Conservation (phyloP, 306 rosid species). For the Vicia sativa region DNA sequence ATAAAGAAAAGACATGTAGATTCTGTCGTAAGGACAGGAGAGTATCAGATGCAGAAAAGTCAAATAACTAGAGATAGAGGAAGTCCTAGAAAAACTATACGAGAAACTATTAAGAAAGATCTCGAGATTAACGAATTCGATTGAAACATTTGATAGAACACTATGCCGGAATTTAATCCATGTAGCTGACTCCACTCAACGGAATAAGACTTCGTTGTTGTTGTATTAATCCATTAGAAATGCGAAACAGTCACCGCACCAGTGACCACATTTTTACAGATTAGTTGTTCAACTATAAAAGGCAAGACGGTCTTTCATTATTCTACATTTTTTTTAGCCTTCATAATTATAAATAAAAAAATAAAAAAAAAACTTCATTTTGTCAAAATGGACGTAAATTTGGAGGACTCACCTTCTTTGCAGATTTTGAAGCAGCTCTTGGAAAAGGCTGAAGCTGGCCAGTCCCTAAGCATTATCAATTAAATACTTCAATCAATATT, state of each 20-base stretch:
- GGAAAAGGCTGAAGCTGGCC: slow-evolving; percentile 46
- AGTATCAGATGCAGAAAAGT: too few species aligned
- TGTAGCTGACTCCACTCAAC: too few species aligned
- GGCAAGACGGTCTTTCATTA: not conserved
- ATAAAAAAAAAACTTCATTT: slow-evolving; percentile 8
- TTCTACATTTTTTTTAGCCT: not conserved
- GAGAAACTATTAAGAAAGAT: too few species aligned
- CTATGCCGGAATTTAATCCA: too few species aligned
- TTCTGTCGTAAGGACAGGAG: too few species aligned
- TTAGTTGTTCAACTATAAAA: slow-evolving; percentile 23
- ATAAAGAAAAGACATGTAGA: too few species aligned
- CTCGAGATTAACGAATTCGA: too few species aligned
- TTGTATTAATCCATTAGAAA: slow-evolving; percentile 15
- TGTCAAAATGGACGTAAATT: slow-evolving; percentile 16
- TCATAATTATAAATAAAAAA: not conserved
- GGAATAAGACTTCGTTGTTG: too few species aligned
- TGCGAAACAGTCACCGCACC: not conserved
- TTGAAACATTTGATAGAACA: too few species aligned
- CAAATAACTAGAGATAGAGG: too few species aligned
- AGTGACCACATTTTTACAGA: not conserved
- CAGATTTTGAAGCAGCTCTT: slow-evolving; percentile 60
- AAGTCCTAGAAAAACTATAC: too few species aligned
- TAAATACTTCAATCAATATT: slow-evolving; percentile 31
- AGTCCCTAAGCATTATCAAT: slow-evolving; percentile 45
- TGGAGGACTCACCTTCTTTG: slow-evolving; percentile 57